These are phyloP conservation scores for Laburnicola sp. DNA, from an alignment of 2,329 filamentous ascomycete genomes.

Conservation along the genomic window DNA sequence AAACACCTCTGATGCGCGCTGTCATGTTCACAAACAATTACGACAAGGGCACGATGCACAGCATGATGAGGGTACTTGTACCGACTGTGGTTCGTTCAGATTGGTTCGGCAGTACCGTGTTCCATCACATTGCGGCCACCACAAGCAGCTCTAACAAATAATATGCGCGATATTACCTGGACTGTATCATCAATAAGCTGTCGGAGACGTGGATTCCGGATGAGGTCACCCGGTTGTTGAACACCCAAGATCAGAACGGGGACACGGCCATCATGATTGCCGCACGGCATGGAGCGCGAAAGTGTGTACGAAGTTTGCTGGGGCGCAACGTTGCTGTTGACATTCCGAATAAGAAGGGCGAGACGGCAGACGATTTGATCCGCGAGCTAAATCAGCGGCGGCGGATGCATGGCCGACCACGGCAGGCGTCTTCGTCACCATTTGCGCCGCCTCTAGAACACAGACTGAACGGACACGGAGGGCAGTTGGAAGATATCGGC, in stretches of 20 bases:
- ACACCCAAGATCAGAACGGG: conserved; percentile 80
- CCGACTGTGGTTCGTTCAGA: conserved; percentile 80
- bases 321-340: conserved; percentile 81
- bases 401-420: conserved; percentile 60
- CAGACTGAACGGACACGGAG: conserved; percentile 34
- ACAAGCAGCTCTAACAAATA: conserved; percentile 85
- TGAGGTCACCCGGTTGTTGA: conserved; percentile 76
- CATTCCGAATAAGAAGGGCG: conserved; percentile 77
- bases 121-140: conserved; percentile 91
- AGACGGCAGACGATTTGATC: conserved; percentile 84
- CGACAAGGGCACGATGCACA: conserved; percentile 88
- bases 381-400: conserved; percentile 70
- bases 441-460: conserved; percentile 48
- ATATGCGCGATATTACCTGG: conserved; percentile 90
- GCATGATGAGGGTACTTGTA: conserved; percentile 79
- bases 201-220: conserved; percentile 74
- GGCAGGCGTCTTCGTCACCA: conserved; percentile 74
- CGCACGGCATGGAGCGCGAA: conserved; percentile 83
- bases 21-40: conserved; percentile 97
- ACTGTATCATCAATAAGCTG: conserved; percentile 85
- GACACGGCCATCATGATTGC: conserved; percentile 90
- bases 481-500: conserved; percentile 23
- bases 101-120: conserved; percentile 79
- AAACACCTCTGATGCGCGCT: conserved; percentile 91
- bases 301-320: conserved; percentile 67